Base-by-base conservation (phyloP, 257 asterid genomes). In the Linaria vulgaris region DNA sequence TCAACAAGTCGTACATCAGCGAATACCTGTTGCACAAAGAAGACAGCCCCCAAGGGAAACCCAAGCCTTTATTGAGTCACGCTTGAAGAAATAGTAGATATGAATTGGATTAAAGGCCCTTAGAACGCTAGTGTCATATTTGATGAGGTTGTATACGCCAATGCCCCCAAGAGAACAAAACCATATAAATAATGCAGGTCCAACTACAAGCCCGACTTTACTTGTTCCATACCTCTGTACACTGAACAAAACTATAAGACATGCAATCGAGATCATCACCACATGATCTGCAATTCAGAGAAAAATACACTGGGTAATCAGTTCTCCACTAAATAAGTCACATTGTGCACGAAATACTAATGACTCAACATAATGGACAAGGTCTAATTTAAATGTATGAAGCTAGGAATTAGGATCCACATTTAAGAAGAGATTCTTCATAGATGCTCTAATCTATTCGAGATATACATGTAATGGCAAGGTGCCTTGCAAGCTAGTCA, bases 131-230 rank as follows among this genome's bases (percentile, higher is more conserved):
- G 85, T 76, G 71, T 94, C 96, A 69, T 94, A 90, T 73, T 86
- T 94, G 58, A 83, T 57, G 50, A 94, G 90, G 82, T 94, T 94
- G 89, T 87, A 94, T 78, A 88, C 74, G 78, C 99, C 99, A 69
- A 94, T 86, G 70, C 87, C 85, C 59, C 84, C 97, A 69, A 94
- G 92, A 69, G 94, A 94, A 71, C 95, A 85, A 78, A 94, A 94
- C 99, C 99, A 94, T 80, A 94, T 65, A 73, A 90, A 84, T 82
- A 94, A 80, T 60, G 96, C 95, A 67, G 99, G 99, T 65, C 97
- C 99, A 76, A 94, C 96, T 44, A 88, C 82, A 78, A 88, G 76
- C 77, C 97, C 99, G 69, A 88, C 91, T 86, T 94, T 94, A 77
- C 96, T 90, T 27, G 99, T 94, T 54, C 97, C 97, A 70, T 87